Percentiles rank a stretch among this genome's conserved stretches.
Conservation (phyloP, 1,284 basidiomycete species). For the Porodaedalea pini region DNA sequence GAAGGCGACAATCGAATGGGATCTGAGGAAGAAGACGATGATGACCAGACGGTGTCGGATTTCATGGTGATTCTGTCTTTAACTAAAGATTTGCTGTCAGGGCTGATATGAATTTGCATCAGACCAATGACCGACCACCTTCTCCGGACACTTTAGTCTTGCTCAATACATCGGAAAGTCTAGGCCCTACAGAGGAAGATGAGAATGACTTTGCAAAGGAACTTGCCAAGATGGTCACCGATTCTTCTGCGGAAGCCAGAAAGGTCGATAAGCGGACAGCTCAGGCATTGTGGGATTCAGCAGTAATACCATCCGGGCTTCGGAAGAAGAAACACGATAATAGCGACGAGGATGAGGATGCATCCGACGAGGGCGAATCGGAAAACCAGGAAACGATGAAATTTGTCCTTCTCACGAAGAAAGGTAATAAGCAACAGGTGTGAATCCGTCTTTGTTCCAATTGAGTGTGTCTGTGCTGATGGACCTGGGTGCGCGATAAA, state of each 20-base stretch:
- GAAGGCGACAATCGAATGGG: constrained; percentile 51
- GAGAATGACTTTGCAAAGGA: constrained; percentile 94
- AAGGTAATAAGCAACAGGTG: constrained; percentile 90
- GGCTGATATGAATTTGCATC: constrained; percentile 15
- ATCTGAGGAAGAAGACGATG: constrained; percentile 48
- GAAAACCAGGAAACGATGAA: constrained; percentile 67
- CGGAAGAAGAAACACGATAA: constrained; percentile 60
- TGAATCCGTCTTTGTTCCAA: constrained; percentile 24
- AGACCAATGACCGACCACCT: constrained; percentile 64
- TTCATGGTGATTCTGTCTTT: constrained; percentile 44
- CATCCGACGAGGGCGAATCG: constrained; percentile 32
- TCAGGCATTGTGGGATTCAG: constrained; percentile 79
- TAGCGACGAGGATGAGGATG: constrained; percentile 47
- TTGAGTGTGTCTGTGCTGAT: not conserved
- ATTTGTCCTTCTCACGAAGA: constrained; percentile 92
- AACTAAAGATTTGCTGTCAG: not conserved
- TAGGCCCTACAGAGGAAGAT: constrained; percentile 81
- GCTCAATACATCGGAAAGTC: constrained; percentile 60
- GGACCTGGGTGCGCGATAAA: not conserved
- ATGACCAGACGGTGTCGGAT: constrained; percentile 52
- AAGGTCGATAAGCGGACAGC: constrained; percentile 84
- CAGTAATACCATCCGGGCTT: constrained; percentile 63
- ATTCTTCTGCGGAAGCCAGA: constrained; percentile 77
- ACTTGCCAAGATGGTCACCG: constrained; percentile 91
- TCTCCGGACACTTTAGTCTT: constrained; percentile 77